These are phyloP conservation scores for Mycena belliarum DNA, from an alignment of 768 basidiomycete species.

Conservation along the genomic window DNA sequence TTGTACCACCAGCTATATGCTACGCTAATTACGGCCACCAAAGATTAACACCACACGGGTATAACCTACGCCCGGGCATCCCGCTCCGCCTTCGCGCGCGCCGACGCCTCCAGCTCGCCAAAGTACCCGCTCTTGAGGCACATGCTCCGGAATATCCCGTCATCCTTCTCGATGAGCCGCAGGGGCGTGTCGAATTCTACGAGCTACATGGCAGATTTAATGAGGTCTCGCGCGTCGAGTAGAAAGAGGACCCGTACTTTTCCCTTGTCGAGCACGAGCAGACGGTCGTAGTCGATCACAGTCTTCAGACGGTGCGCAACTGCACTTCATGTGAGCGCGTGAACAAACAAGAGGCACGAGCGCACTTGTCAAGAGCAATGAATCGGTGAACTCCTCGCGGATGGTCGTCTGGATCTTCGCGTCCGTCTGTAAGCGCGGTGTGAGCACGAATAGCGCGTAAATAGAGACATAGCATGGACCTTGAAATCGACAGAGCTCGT, in stretches of 20 bases:
- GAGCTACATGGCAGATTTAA: background rate
- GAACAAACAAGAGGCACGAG: background rate
- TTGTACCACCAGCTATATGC: too few species aligned
- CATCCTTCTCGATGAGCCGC: conserved; percentile 47
- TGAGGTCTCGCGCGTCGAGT: background rate
- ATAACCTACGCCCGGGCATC: background rate
- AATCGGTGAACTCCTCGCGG: conserved; percentile 78
- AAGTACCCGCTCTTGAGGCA: conserved; percentile 44
- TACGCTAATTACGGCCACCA: background rate
- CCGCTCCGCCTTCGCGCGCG: conserved; percentile 8
- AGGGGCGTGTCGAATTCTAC: conserved; percentile 55
- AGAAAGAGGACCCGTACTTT: conserved; percentile 18
- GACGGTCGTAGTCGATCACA: conserved; percentile 56
- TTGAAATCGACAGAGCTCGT: conserved; percentile 42
- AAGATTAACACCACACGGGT: background rate
- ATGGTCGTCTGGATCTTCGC: conserved; percentile 90
- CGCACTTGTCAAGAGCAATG: conserved; percentile 59
- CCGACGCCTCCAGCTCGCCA: conserved; percentile 14
- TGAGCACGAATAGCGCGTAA: conserved; percentile 46
- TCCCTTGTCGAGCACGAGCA: conserved; percentile 59
- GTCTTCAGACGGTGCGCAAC: conserved; percentile 21
- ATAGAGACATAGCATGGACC: conserved; percentile 18
- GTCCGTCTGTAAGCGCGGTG: conserved; percentile 71
- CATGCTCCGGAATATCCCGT: conserved; percentile 53
- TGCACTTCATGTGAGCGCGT: background rate